Evolutionary conservation across 768 basidiomycete genomes (phyloP).

Genomic region (Phanerodontia chrysosporium): DNA sequence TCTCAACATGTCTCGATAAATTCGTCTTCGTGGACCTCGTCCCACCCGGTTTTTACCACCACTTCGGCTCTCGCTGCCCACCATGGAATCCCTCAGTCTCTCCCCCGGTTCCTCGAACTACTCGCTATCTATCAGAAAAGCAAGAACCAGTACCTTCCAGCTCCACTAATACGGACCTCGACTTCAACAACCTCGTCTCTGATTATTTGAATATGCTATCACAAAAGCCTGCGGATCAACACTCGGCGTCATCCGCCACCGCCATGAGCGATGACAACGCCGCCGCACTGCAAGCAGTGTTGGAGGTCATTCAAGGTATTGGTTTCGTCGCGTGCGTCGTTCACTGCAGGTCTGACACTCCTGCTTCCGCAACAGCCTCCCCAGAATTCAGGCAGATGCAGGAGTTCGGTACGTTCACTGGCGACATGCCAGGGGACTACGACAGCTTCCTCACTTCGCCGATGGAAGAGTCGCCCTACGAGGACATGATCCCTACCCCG

Average conservation of each 20-base stretch:
- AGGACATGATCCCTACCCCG: constrained; percentile 43
- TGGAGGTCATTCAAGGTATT: constrained; percentile 37
- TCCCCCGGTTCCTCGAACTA: constrained; percentile 68
- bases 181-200: constrained; percentile 42
- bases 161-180: constrained; percentile 38
- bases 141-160: constrained; percentile 28
- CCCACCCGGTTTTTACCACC: constrained; percentile 54
- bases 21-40: constrained; percentile 61
- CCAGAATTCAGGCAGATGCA: constrained; percentile 34
- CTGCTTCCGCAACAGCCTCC: constrained; percentile 25
- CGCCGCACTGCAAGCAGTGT: constrained; percentile 29
- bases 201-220: constrained; percentile 71
- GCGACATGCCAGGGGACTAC: constrained; percentile 26
- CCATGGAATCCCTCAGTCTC: constrained; percentile 71
- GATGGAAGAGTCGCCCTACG: constrained; percentile 42
- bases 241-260: constrained; percentile 11
- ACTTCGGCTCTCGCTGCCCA: constrained; percentile 68
- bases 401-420: constrained; percentile 26
- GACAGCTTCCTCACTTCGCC: constrained; percentile 37
- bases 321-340: background rate
- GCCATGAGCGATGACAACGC: constrained; percentile 23
- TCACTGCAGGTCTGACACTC: constrained; percentile 5
- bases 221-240: constrained; percentile 22
- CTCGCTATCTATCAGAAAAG: constrained; percentile 37
- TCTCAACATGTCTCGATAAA: constrained; percentile 59